These are phyloP conservation scores for Toxicodendron radicans DNA, from an alignment of 345 rosid species.

Conservation along the genomic window DNA sequence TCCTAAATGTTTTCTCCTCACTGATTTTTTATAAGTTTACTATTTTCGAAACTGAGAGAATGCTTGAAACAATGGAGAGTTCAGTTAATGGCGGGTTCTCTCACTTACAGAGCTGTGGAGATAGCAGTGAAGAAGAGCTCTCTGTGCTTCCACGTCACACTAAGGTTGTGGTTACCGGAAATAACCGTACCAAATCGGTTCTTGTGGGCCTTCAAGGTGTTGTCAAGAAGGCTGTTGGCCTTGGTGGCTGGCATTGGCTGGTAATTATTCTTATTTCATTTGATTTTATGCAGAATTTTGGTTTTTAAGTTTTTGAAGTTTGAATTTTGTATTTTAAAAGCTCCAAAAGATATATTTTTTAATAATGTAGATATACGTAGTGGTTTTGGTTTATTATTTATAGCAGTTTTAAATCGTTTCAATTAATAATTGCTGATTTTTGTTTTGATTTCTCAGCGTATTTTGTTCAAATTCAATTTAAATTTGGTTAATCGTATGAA, in stretches of 20 bases:
- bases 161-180: slow-evolving; percentile 91
- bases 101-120: slow-evolving; percentile 77
- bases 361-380: slow-evolving; percentile 35
- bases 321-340: slow-evolving; percentile 2
- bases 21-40: slow-evolving; percentile 1
- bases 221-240: slow-evolving; percentile 94
- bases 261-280: slow-evolving; percentile 32
- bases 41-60: slow-evolving; percentile 26
- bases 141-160: slow-evolving; percentile 94
- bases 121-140: slow-evolving; percentile 88
- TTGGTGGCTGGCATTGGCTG: slow-evolving; percentile 99
- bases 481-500: not conserved
- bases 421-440: not conserved
- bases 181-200: slow-evolving; percentile 96
- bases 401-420: not conserved
- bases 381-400: slow-evolving; percentile 11
- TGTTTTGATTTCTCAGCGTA: not conserved
- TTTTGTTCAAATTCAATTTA: not conserved
- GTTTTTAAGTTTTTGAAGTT: slow-evolving; percentile 7
- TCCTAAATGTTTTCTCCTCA: slow-evolving; percentile 24
- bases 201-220: slow-evolving; percentile 96
- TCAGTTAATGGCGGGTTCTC: slow-evolving; percentile 66
- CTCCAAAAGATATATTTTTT: not conserved
- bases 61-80: slow-evolving; percentile 73
- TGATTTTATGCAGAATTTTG: slow-evolving; percentile 12